Evolutionary conservation across 306 rosid species (phyloP), one percentile per base, ranked within the genome.

Genomic region (Mimosa bimucronata): DNA sequence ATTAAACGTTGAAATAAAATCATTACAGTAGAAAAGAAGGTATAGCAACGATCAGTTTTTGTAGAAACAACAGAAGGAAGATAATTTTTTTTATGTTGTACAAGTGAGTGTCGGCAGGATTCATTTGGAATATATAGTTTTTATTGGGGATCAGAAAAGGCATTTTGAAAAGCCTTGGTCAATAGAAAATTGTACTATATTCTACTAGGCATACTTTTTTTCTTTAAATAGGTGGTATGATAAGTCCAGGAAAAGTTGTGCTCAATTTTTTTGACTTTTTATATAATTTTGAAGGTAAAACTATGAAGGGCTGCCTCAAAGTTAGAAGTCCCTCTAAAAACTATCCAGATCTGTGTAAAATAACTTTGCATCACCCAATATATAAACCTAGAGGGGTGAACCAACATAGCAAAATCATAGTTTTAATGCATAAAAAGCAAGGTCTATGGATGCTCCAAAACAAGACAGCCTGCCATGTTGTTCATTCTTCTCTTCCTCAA

Each of bases 401-500:
- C 38, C 67, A 61, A 28, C 40, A 5, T 37, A 28, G n/a, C 40
- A 61, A 61, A 61, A 28, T 6, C 18, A 5, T n/a, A 29, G 25
- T 30, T 69, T 30, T 62, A 65, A 55, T 13, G 76, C 77, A 53
- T 42, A 61, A 74, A 81, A 65, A 70, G 45, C 53, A 55, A 77
- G 77, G 62, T 55, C 13, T 3, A 55, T 2, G 29, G 62, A 55
- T 53, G 1, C 16, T 26, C 74, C 75, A 81, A 66, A 71, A 57
- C 74, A 57, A 77, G 66, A 74, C 66, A 30, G 28, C 57, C 76
- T 66, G 67, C 73, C 76, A 37, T 70, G 82, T 75, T 66, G 45
- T 65, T 37, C 44, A n/a, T 37, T 19, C 28, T 37, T 66, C 4
- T 67, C 50, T n/a, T 21, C 30, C 60, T 26, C 25, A 71, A 25